Conservation (phyloP, 2,329 filamentous ascomycete genomes). For the Colletotrichum filicis region DNA sequence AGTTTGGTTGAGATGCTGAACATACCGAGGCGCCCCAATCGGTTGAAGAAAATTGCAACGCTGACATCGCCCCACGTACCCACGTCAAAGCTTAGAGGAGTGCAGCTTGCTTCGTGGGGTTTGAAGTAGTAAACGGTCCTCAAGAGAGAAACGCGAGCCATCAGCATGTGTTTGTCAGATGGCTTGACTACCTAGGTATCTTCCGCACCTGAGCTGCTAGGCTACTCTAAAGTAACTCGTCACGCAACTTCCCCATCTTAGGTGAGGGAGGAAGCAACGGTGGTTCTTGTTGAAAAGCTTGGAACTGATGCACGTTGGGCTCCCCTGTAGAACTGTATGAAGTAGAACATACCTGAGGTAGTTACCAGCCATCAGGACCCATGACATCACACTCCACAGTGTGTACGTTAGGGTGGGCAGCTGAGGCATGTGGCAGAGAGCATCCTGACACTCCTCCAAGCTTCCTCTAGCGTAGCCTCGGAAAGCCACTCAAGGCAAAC, state of each 20-base stretch:
- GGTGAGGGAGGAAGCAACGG: background rate
- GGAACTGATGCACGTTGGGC: slow-evolving; percentile 2
- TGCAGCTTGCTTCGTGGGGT: background rate
- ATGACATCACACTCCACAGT: too few relatives aligned
- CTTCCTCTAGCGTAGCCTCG: background rate
- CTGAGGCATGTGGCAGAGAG: background rate
- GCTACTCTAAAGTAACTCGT: too few relatives aligned
- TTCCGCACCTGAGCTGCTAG: background rate
- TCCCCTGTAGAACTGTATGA: background rate
- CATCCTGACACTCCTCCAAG: background rate
- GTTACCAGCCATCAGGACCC: too few relatives aligned
- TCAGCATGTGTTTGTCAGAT: background rate
- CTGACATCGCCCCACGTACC: background rate
- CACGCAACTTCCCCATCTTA: too few relatives aligned
- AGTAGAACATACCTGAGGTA: too few relatives aligned
- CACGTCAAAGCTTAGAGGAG: background rate
- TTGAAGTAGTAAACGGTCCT: background rate
- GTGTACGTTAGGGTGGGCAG: background rate
- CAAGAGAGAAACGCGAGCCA: background rate
- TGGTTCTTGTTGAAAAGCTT: background rate
- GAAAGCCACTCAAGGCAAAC: too few relatives aligned
- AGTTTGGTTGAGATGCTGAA: slow-evolving; percentile 8
- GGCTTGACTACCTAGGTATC: background rate
- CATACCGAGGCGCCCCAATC: background rate
- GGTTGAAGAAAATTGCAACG: background rate